Base-by-base conservation (phyloP, 2,329 filamentous ascomycete genomes). In the Monilinia fructigena region DNA sequence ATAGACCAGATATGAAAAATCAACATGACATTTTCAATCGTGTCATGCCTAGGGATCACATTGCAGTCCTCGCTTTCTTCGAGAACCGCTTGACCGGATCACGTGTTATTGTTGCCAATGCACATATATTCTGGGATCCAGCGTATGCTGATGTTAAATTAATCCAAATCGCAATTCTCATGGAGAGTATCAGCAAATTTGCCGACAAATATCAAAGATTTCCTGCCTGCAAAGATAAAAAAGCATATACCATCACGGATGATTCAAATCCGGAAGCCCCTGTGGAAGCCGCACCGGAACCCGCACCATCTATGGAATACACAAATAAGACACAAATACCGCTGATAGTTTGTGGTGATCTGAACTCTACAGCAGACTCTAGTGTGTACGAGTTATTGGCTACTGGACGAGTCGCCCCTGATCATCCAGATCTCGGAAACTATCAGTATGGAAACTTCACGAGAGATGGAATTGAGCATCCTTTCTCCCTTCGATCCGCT, bases 21-120 rank as follows among this genome's bases (percentile, higher is more conserved):
- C 92, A 96, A 74, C 92, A 96, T 76, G 95, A 99, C 74, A 94
- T 98, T 66, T 98, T 97, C 84, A 99, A 99, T 77, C 90, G 95
- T 38, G 90, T 99, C 68, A 98, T 97, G 95, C 93, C 94, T 68
- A 92, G 95, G 79, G 95, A 99, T 82, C 94, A 98, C 76, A 97
- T 99, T 77, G 95, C 91, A 20, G 89, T 97, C 58, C 86, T 97
- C 58, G 88, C 90, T 66, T 96, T 98, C 81, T 86, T 99, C 69
- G 95, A 99, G 78, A 97, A 96, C 74, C 87, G 94, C 48, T 81
- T 86, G 68, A 97, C 94, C 0, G 95, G 95, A n/a, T 89, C 92
- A 18, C 89, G 95, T 66, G 81, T 98, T 74, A 96, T 99, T 70
- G 88, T 98, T 47, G 92, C 92, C 72, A 98, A 98, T 75, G 91